Conservation (phyloP, 78 protist genomes). For the Chrysochromulina parva region DNA sequence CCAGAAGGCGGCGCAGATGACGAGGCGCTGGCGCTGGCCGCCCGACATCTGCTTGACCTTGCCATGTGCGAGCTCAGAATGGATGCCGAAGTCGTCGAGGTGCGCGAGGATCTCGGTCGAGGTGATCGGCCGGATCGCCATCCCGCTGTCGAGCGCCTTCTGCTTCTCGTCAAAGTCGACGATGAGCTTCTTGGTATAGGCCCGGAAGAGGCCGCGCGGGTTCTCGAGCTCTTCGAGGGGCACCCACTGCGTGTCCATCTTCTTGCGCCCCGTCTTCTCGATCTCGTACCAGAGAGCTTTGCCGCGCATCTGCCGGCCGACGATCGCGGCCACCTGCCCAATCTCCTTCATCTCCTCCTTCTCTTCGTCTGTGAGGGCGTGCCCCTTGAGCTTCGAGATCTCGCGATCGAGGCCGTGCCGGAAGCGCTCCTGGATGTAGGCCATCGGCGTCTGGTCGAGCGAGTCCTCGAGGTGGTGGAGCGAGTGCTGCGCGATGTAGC, state of each 20-base stretch:
- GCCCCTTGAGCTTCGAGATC: neutral
- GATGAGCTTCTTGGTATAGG: conserved; percentile 20
- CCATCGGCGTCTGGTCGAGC: neutral
- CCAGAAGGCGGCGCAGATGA: conserved; percentile 27
- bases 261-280: neutral
- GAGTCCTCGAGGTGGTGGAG: conserved; percentile 41
- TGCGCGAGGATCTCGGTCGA: neutral
- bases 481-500: conserved; percentile 48
- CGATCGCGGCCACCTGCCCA: neutral
- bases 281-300: conserved; percentile 1
- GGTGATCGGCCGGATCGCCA: conserved; percentile 25
- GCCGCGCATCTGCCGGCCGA: neutral
- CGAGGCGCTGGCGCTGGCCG: conserved; percentile 33
- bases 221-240: too few relatives aligned
- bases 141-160: neutral
- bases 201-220: neutral
- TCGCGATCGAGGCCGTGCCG: conserved; percentile 35
- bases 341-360: neutral
- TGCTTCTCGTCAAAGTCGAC: conserved; percentile 26
- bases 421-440: neutral
- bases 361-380: neutral
- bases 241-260: conserved; percentile 14
- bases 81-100: conserved; percentile 30
- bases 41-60: conserved; percentile 34
- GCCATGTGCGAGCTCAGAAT: neutral